Base-by-base conservation (phyloP, 768 basidiomycete species). In the Suillus weaverae region DNA sequence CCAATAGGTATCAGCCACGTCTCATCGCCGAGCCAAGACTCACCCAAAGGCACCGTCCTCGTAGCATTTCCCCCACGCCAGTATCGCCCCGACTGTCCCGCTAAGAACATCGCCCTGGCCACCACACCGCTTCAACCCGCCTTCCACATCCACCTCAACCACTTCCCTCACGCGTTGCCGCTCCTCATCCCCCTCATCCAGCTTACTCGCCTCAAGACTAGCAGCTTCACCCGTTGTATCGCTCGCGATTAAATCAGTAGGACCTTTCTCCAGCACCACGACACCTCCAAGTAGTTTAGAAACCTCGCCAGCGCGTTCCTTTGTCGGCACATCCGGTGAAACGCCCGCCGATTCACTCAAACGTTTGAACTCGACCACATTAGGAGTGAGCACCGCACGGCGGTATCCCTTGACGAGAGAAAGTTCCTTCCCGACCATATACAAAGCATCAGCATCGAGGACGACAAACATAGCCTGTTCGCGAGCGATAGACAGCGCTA, bases 31-130 rank as follows among this genome's bases (percentile, higher is more conserved):
- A 20, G 20, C n/a, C 18, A 50, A 57, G 18, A 66, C 84, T 70
- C 71, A 94, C 93, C 89, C 90, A 69, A 90, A 94, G 1, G 84
- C 85, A 18, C 95, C 92, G 51, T 87, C 86, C 71, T 96, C 94
- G 74, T 92, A 99, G 70, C 92, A 94, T 74, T 91, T 92, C 5
- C 92, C 94, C 97, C 97, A 99, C 5, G 96, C 96, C 69, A 99
- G 81, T 74, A 97, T 86, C 2, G 94, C 86, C 0, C 95, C 97
- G 11, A 95, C 90, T 51, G 85, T 82, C 14, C 97, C 97, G 70
- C 90, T 91, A 62, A 99, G 75, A 43, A 99, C 88, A 77, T 99
- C 97, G 0, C 97, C 97, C 74, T 99, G 97, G 1, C 97, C 97
- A 14, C 97, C 97, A 70, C 94, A 96, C 62, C 97, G 81, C 79